These are phyloP conservation scores for Colletotrichum tabaci DNA, from an alignment of 2,329 filamentous ascomycete species.

Conservation along the genomic window DNA sequence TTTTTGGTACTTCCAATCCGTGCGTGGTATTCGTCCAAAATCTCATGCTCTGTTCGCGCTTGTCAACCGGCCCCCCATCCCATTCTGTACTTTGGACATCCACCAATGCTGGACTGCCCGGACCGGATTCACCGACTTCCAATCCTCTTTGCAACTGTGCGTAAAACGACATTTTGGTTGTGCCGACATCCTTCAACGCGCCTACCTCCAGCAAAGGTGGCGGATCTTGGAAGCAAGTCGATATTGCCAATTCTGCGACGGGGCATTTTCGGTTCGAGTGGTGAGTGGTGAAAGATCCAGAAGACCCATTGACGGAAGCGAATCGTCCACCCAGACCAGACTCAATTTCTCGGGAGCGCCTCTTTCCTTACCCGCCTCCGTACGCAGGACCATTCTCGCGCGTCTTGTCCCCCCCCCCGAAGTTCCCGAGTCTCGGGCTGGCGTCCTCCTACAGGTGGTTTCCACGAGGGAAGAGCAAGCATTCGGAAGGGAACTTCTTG, in stretches of 20 bases:
- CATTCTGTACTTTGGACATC: constrained; percentile 1
- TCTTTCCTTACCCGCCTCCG: constrained; percentile 6
- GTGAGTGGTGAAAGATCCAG: not conserved
- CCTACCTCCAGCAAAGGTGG: not conserved
- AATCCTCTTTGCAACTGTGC: constrained; percentile 6
- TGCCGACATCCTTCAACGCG: not conserved
- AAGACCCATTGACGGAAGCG: constrained; percentile 1
- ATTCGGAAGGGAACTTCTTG: not conserved
- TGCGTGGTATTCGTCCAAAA: not conserved
- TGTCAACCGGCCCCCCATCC: constrained; percentile 3
- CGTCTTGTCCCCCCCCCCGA: not conserved
- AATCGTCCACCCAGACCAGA: constrained; percentile 2
- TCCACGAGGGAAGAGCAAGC: not conserved
- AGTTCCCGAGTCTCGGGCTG: not conserved
- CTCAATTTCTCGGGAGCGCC: constrained; percentile 3
- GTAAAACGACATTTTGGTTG: not conserved
- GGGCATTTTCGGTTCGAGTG: not conserved
- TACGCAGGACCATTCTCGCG: not conserved
- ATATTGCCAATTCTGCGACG: not conserved
- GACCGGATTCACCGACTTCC: constrained; percentile 21
- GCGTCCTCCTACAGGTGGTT: not conserved
- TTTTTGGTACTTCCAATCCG: not conserved
- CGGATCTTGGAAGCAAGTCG: not conserved
- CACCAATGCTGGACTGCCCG: constrained; percentile 9
- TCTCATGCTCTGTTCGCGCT: constrained; percentile 3